Conservation (phyloP, 129 eudicot genomes). For the Glebionis coronaria region DNA sequence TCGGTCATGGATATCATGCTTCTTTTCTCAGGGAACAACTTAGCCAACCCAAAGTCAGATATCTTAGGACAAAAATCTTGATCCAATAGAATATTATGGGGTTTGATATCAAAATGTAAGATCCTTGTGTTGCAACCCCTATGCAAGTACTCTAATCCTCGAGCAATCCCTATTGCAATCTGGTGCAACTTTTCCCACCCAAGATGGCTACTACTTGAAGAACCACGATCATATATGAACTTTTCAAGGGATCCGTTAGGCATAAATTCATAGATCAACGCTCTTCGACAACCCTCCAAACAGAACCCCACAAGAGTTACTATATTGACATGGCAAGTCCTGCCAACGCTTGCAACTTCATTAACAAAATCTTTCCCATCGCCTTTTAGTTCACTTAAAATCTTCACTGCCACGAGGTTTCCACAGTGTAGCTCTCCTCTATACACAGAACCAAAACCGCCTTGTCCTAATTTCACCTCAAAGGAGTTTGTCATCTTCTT, state of each 20-base stretch:
- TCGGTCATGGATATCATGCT: constrained; percentile 5
- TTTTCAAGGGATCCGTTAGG: background rate
- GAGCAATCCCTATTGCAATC: background rate
- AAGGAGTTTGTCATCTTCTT: background rate
- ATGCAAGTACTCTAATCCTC: constrained; percentile 10
- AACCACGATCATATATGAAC: background rate
- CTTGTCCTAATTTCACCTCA: background rate
- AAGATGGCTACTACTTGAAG: background rate
- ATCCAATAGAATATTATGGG: background rate
- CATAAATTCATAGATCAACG: background rate
- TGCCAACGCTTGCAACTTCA: constrained; percentile 3
- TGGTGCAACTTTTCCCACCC: constrained; percentile 11
- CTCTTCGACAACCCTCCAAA: background rate
- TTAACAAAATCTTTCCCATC: background rate
- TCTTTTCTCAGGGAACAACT: background rate
- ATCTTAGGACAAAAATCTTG: background rate
- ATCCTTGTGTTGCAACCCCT: background rate
- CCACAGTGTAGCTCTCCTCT: background rate
- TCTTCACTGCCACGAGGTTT: background rate
- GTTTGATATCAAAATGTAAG: constrained; percentile 10
- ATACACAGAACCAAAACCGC: background rate
- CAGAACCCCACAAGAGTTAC: background rate
- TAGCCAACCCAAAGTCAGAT: constrained; percentile 4
- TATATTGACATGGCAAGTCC: constrained; percentile 1
- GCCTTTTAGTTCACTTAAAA: constrained; percentile 1